Percentiles rank a stretch among this genome's conserved stretches.
phyloP scores from a whole-genome alignment of 345 rosid genomes.

The Bruguiera sexangula region DNA sequence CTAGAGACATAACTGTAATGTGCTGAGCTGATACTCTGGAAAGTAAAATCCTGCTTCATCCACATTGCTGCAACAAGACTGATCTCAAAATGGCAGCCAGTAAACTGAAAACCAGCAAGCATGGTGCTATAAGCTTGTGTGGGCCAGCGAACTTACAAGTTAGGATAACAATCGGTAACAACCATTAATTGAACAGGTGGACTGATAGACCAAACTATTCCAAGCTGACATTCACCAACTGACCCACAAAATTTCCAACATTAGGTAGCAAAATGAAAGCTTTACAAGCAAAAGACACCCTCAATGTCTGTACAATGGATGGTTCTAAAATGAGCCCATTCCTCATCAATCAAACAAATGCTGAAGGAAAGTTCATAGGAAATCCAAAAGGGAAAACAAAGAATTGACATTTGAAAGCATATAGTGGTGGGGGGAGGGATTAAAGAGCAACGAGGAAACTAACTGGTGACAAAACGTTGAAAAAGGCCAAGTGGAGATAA shows the following conservation, averaged over 20 bases:
- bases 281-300: no score
- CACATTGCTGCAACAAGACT: no score
- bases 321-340: constrained; percentile 6
- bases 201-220: neutral
- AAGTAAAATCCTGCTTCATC: neutral
- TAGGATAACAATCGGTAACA: constrained; percentile 1
- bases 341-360: neutral
- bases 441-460: constrained; percentile 18
- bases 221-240: neutral
- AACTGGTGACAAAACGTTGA: constrained; percentile 6
- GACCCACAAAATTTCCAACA: neutral
- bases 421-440: no score
- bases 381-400: no score
- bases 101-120: no score
- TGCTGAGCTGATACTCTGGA: neutral
- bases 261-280: constrained; percentile 20
- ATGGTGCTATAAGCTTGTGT: neutral
- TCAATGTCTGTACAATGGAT: constrained; percentile 5
- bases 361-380: neutral
- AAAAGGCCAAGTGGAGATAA: constrained; percentile 16
- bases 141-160: neutral
- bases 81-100: no score
- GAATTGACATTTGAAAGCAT: no score
- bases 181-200: constrained; percentile 5
- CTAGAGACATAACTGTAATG: no score